phyloP scores from a whole-genome alignment of 78 protist genomes.

The Dictyostelium intermedium region DNA sequence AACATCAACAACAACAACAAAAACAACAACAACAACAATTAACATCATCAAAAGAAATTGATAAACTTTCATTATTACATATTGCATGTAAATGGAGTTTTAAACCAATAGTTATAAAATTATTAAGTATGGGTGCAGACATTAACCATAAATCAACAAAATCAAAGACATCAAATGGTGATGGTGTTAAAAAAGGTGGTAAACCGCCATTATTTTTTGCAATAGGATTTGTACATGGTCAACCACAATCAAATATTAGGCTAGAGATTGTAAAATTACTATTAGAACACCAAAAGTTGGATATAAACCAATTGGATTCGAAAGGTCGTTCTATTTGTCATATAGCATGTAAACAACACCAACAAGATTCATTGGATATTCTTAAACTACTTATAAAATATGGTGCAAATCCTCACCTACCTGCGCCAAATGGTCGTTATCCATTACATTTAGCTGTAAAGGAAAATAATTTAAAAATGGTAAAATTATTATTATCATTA shows the following conservation, averaged over 20 bases:
- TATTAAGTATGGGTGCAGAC: constrained; percentile 25
- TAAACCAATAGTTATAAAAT: constrained; percentile 6
- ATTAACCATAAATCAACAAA: background rate
- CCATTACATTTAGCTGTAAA: constrained; percentile 57
- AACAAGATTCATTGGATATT: constrained; percentile 9
- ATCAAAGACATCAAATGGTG: background rate
- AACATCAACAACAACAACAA: background rate
- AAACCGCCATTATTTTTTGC: constrained; percentile 52
- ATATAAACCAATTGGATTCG: constrained; percentile 25
- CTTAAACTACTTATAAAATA: constrained; percentile 13
- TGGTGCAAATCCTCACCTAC: constrained; percentile 40
- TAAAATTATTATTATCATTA: background rate
- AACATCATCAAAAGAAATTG: background rate
- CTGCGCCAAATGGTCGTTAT: constrained; percentile 21
- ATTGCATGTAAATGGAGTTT: constrained; percentile 64
- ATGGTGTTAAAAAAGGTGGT: background rate
- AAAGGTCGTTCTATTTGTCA: constrained; percentile 62
- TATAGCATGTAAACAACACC: constrained; percentile 65
- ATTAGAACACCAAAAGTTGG: background rate
- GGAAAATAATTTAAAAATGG: constrained; percentile 43
- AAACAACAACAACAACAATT: background rate
- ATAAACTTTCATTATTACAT: constrained; percentile 33
- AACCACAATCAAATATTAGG: constrained; percentile 19
- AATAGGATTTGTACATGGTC: constrained; percentile 48
- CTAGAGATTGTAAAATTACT: background rate